Base-by-base conservation (phyloP, 2,329 filamentous ascomycete genomes). In the Aspergillus sp. region DNA sequence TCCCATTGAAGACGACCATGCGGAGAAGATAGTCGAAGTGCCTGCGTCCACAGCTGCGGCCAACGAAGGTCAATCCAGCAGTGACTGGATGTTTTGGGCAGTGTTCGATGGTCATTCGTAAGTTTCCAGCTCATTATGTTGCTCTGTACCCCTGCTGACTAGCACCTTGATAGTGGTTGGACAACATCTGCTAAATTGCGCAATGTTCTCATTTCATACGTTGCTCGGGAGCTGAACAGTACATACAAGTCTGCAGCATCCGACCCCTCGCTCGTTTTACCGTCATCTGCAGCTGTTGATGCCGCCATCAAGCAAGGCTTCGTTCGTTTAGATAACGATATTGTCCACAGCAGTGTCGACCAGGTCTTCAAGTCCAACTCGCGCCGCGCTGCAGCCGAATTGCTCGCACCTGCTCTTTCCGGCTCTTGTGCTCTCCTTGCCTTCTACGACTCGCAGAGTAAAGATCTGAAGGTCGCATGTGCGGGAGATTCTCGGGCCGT, bases 71-170 rank as follows among this genome's bases (percentile, higher is more conserved):
- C 81, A 83, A 15, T 64, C 81, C 17, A 86, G 82, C 58, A 90
- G 85, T 61, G 96, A 99, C 75, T 99, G 95, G 95, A 98, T 98
- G 92, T 99, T 99, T 75, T 99, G 96, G 95, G 95, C 93, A 57
- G 93, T 99, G 17, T 99, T 98, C 75, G 95, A 99, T 71, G 95
- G 95, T 0, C 95, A 99, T 76, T 91, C 90, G 91, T 93, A 79
- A 75, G 84, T 83, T 44, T 41, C 14, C 11, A 19, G 17, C 21
- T 51, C 21, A 17, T 43, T 21, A n/a, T 27, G 3, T 35, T 27
- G 5, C 40, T 17, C 12, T 43, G 11, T 40, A 24, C 39, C 7
- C n/a, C 35, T 27, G 31, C 56, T 62, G 49, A 62, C 50, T 6
- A 15, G 15, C 23, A 47, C 3, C 17, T 31, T 4, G 21, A 19